These are phyloP conservation scores for Phlyctochytrium arcticum DNA, from an alignment of 192 early-diverging fungal species.

Conservation along the genomic window DNA sequence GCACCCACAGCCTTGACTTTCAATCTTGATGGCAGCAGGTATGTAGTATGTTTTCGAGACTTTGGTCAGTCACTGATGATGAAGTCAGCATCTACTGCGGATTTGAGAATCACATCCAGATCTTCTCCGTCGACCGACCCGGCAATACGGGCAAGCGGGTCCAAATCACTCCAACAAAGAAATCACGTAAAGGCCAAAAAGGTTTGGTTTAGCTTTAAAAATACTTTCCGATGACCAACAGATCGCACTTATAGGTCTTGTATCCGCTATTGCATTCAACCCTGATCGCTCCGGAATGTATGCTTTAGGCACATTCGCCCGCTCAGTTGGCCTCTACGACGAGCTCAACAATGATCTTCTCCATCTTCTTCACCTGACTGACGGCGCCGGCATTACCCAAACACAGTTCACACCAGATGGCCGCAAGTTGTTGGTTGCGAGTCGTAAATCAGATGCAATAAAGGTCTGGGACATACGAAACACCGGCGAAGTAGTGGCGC, in stretches of 20 bases:
- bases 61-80: neutral
- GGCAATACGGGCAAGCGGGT: slow-evolving; percentile 47
- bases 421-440: slow-evolving; percentile 60
- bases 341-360: slow-evolving; percentile 50
- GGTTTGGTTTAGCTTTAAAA: slow-evolving; percentile 30
- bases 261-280: slow-evolving; percentile 69
- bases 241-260: slow-evolving; percentile 39
- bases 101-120: slow-evolving; percentile 59
- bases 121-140: slow-evolving; percentile 66
- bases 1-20: slow-evolving; percentile 67
- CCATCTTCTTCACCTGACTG: slow-evolving; percentile 40
- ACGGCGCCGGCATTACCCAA: slow-evolving; percentile 49
- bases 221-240: neutral
- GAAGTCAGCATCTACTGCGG: slow-evolving; percentile 62
- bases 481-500: slow-evolving; percentile 55
- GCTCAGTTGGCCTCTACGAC: slow-evolving; percentile 66
- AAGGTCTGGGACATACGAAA: slow-evolving; percentile 80
- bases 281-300: slow-evolving; percentile 60
- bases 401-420: slow-evolving; percentile 68
- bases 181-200: slow-evolving; percentile 69
- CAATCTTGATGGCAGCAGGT: slow-evolving; percentile 61
- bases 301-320: slow-evolving; percentile 69
- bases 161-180: slow-evolving; percentile 56
- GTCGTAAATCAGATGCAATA: slow-evolving; percentile 55
- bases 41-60: slow-evolving; percentile 6